Evolutionary conservation across 192 early-diverging fungal species (phyloP).

Genomic region (Rhizoclosmatium globosum): DNA sequence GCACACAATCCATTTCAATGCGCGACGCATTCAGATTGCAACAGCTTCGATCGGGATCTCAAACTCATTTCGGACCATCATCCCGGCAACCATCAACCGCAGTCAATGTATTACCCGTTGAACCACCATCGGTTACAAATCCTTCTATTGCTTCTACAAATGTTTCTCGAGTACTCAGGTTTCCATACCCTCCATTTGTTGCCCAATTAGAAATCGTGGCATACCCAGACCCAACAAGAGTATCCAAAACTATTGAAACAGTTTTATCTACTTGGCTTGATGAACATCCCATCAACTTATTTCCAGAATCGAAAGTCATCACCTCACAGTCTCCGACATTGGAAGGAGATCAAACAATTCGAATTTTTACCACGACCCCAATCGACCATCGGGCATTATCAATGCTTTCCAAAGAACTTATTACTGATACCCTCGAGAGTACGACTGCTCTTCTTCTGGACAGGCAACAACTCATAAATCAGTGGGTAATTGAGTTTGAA

Average conservation of each 20-base stretch:
- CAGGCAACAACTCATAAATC: not conserved
- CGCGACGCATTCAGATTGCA: too few relatives aligned
- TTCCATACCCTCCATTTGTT: not conserved
- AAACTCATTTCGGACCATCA: too few relatives aligned
- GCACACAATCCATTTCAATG: too few relatives aligned
- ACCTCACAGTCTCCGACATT: not conserved
- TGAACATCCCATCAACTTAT: not conserved
- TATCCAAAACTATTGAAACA: not conserved
- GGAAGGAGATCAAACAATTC: not conserved
- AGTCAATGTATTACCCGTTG: too few relatives aligned
- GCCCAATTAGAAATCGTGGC: not conserved
- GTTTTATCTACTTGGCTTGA: not conserved
- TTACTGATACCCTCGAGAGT: not conserved
- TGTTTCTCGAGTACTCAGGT: too few relatives aligned
- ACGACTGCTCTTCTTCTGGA: not conserved
- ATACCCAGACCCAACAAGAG: not conserved
- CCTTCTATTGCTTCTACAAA: too few relatives aligned
- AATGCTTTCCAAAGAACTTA: not conserved
- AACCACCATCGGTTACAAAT: too few relatives aligned
- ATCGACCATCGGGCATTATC: conserved; percentile 1
- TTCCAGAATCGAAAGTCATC: not conserved
- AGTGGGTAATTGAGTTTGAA: not conserved
- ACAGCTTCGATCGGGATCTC: too few relatives aligned
- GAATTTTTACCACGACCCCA: not conserved
- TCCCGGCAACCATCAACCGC: too few relatives aligned